Percentiles rank a stretch among this genome's conserved stretches.
These are phyloP conservation scores for Amanita pseudoporphyria DNA, from an alignment of 768 basidiomycete genomes.

Conservation along the genomic window DNA sequence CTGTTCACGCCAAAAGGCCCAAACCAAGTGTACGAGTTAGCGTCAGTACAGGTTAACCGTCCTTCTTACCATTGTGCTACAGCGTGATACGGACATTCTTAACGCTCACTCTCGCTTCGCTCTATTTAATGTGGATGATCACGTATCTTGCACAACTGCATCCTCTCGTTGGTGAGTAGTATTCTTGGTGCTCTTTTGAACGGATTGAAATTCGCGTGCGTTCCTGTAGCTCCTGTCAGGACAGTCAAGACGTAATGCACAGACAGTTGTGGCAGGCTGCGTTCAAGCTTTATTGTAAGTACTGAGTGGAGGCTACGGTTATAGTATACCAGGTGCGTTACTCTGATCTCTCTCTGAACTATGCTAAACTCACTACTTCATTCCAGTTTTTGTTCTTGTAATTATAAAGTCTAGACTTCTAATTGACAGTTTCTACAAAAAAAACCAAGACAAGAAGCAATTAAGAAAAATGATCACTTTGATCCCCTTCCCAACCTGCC, in stretches of 20 bases:
- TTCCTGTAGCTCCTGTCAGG: neutral
- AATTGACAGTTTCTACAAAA: neutral
- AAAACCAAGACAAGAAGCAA: conserved; percentile 5
- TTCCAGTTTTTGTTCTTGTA: neutral
- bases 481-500: conserved; percentile 37
- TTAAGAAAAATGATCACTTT: conserved; percentile 29
- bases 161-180: conserved; percentile 75
- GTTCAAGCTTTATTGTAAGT: too few relatives aligned
- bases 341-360: neutral
- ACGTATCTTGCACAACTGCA: conserved; percentile 95
- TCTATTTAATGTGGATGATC: conserved; percentile 95
- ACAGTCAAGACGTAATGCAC: neutral
- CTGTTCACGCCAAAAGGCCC: conserved; percentile 78
- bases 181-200: too few relatives aligned
- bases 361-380: neutral
- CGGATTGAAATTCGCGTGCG: too few relatives aligned
- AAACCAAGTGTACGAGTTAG: conserved; percentile 69
- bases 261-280: too few relatives aligned
- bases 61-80: conserved; percentile 9
- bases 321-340: conserved; percentile 5
- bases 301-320: neutral
- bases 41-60: neutral
- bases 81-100: conserved; percentile 80
- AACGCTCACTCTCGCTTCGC: conserved; percentile 68
- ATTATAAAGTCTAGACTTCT: neutral